Base-by-base conservation (phyloP, 345 rosid species). In the Hibiscus mutabilis region DNA sequence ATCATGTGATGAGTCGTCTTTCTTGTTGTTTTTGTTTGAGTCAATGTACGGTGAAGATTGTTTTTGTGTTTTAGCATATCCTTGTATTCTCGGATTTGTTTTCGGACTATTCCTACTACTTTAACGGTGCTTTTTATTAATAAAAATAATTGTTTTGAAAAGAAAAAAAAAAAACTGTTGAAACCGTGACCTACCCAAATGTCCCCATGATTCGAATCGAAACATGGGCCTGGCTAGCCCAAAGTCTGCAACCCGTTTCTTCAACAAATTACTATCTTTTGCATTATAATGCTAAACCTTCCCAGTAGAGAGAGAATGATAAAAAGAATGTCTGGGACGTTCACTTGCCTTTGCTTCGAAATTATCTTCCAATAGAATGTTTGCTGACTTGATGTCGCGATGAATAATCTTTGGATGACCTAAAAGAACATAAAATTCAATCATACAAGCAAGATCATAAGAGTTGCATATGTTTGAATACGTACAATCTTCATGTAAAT, bases 161-260 rank as follows among this genome's bases (percentile, higher is more conserved):
- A n/a, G n/a, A n/a, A n/a, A n/a, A n/a, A n/a, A n/a, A n/a, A n/a
- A n/a, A n/a, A 57, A 18, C 9, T 33, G 74, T 65, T 49, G 15
- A 66, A 80, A 74, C 80, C 97, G 16, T 24, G 19, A 66, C 70
- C 72, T 83, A 92, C 99, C 96, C 98, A 63, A 92, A 92, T 67
- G 98, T 92, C 29, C 99, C 98, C 99, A 96, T 92, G 69, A 92
- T 98, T n/a, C 99, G 86, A 71, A 98, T 96, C 67, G 99, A 96
- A 67, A 96, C 98, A 82, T 96, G 99, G 25, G 96, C 87, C 74
- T 96, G 59, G 99, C 98, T 57, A 96, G 96, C 73, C 99, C 99
- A 76, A 96, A 96, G 81, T 96, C 99, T 69, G 98, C 98, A 53
- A 96, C 99, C 96, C 92, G 81, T 24, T 63, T 61, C 14, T 42